These are phyloP conservation scores for Mollisiaceae sp. DNA, from an alignment of 2,329 filamentous ascomycete species.

Conservation along the genomic window DNA sequence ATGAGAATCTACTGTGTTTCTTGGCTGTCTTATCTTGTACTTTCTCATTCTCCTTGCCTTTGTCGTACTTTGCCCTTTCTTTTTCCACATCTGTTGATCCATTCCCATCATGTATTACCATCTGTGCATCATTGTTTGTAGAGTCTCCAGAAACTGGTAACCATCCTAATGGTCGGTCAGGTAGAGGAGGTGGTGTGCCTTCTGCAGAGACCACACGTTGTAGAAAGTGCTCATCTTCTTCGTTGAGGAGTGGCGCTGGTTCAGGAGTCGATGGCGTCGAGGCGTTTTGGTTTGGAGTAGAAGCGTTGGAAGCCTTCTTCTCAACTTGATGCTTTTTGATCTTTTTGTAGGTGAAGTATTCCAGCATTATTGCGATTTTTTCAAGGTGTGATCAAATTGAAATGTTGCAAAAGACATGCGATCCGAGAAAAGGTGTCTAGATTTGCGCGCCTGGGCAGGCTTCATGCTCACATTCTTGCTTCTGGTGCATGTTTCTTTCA, in stretches of 20 bases:
- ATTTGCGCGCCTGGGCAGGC: neutral
- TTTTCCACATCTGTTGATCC: conserved; percentile 21
- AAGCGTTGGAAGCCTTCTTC: conserved; percentile 43
- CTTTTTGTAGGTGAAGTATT: conserved; percentile 68
- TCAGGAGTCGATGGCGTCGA: conserved; percentile 34
- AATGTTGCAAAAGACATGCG: neutral
- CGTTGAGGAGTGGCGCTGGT: conserved; percentile 54
- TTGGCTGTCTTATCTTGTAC: conserved; percentile 42
- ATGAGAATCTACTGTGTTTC: conserved; percentile 48
- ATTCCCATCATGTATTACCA: conserved; percentile 55
- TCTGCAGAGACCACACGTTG: conserved; percentile 57
- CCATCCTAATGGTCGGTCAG: conserved; percentile 41
- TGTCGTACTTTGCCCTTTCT: conserved; percentile 35
- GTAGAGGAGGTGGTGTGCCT: conserved; percentile 57
- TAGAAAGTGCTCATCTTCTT: conserved; percentile 64
- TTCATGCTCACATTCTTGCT: conserved; percentile 1
- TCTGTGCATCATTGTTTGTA: conserved; percentile 35
- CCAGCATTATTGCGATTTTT: conserved; percentile 55
- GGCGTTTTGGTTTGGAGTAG: conserved; percentile 12
- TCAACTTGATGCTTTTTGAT: conserved; percentile 63
- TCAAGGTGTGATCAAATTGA: neutral
- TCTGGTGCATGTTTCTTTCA: conserved; percentile 8
- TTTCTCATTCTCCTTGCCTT: conserved; percentile 39
- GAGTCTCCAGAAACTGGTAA: conserved; percentile 34
- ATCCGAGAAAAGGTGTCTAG: neutral